Percentiles rank a stretch among this genome's conserved stretches.
These are phyloP conservation scores for Aureoboletus auriporus DNA, from an alignment of 768 basidiomycete species.

Conservation along the genomic window DNA sequence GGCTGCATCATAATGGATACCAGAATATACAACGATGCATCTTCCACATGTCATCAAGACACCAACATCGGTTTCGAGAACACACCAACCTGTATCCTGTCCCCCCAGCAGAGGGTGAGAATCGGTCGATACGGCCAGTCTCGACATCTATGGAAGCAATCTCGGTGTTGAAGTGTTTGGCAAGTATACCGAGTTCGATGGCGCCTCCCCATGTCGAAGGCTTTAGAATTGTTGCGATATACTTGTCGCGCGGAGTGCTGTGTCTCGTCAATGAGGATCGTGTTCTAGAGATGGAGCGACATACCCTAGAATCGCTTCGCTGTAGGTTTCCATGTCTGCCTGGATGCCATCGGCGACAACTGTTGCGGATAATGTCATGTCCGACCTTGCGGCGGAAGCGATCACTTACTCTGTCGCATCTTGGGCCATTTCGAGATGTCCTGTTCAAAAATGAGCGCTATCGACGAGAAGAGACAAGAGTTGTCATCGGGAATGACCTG, in stretches of 20 bases:
- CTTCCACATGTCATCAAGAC: conserved; percentile 29
- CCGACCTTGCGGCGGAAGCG: not conserved
- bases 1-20: conserved; percentile 94
- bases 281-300: conserved; percentile 1
- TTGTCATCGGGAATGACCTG: conserved; percentile 97
- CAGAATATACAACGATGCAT: conserved; percentile 85
- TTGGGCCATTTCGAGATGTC: conserved; percentile 63
- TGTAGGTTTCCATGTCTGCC: conserved; percentile 66
- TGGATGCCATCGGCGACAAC: conserved; percentile 84
- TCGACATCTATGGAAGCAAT: conserved; percentile 91
- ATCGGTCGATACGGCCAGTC: conserved; percentile 84
- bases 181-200: conserved; percentile 86
- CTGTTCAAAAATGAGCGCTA: conserved; percentile 84
- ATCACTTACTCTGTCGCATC: conserved; percentile 66
- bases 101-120: conserved; percentile 42
- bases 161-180: conserved; percentile 77
- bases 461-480: conserved; percentile 87
- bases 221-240: conserved; percentile 77
- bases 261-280: not conserved
- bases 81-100: conserved; percentile 28
- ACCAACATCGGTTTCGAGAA: not conserved
- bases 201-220: conserved; percentile 92
- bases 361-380: conserved; percentile 27
- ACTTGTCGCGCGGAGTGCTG: conserved; percentile 59
- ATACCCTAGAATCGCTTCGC: conserved; percentile 85